Evolutionary conservation across 2,329 filamentous ascomycete genomes (phyloP).

Genomic region (Sclerotinia minor): DNA sequence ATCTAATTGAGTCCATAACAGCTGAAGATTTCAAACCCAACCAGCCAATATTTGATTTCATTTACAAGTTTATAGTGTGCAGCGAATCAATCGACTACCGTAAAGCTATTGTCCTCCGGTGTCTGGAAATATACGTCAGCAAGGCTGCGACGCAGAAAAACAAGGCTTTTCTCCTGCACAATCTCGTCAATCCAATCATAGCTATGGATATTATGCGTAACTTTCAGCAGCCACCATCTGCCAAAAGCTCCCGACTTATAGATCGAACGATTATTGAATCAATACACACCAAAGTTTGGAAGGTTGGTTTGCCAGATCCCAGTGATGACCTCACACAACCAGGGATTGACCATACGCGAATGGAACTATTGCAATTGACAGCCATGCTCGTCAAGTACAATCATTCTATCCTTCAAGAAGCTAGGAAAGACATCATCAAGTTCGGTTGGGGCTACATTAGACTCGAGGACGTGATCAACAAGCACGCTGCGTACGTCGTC

Average conservation of each 20-base stretch:
- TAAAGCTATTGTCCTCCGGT: slow-evolving; percentile 77
- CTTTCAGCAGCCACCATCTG: slow-evolving; percentile 59
- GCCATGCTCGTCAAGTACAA: slow-evolving; percentile 96
- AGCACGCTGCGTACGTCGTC: slow-evolving; percentile 94
- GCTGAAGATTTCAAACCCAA: slow-evolving; percentile 77
- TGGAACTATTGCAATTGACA: slow-evolving; percentile 93
- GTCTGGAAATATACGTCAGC: slow-evolving; percentile 82
- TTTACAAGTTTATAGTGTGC: slow-evolving; percentile 81
- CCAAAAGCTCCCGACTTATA: slow-evolving; percentile 69
- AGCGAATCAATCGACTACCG: slow-evolving; percentile 85
- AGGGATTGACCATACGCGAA: slow-evolving; percentile 91
- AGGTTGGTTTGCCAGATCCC: slow-evolving; percentile 77
- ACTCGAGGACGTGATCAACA: slow-evolving; percentile 98
- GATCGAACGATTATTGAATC: slow-evolving; percentile 85
- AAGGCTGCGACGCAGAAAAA: slow-evolving; percentile 80
- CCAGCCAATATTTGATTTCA: slow-evolving; percentile 74
- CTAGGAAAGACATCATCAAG: slow-evolving; percentile 96
- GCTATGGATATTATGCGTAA: slow-evolving; percentile 87
- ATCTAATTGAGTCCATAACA: slow-evolving; percentile 80
- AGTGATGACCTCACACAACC: slow-evolving; percentile 81
- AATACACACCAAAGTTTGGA: slow-evolving; percentile 92
- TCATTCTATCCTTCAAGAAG: slow-evolving; percentile 80
- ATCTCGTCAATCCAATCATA: slow-evolving; percentile 93
- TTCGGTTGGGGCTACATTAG: slow-evolving; percentile 99
- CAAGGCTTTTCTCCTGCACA: slow-evolving; percentile 88